These are phyloP conservation scores for Candida gorgasii DNA, from an alignment of 805 yeast species.

Conservation along the genomic window DNA sequence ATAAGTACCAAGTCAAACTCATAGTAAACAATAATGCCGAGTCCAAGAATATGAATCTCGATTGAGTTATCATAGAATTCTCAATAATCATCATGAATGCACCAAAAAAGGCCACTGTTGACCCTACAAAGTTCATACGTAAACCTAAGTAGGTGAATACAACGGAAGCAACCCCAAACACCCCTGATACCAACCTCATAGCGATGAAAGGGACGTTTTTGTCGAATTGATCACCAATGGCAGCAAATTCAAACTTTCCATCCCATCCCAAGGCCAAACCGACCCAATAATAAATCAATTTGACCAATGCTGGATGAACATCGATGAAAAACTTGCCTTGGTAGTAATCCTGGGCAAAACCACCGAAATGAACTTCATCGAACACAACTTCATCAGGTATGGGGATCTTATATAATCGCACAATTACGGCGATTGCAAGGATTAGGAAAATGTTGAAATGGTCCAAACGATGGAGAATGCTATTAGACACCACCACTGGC, in stretches of 20 bases:
- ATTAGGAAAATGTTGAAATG: constrained; percentile 21
- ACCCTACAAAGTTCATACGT: constrained; percentile 55
- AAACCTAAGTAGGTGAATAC: constrained; percentile 56
- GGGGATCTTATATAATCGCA: constrained; percentile 34
- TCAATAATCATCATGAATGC: constrained; percentile 58
- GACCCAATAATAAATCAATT: constrained; percentile 56
- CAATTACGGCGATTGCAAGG: constrained; percentile 23
- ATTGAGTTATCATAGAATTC: constrained; percentile 61
- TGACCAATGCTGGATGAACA: constrained; percentile 72
- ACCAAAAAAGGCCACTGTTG: constrained; percentile 51
- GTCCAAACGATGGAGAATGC: constrained; percentile 19
- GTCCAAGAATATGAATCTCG: constrained; percentile 50
- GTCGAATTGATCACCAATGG: constrained; percentile 44
- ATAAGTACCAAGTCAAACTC: constrained; percentile 50
- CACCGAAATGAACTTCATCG: constrained; percentile 48
- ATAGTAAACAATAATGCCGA: constrained; percentile 43
- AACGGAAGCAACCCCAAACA: constrained; percentile 54
- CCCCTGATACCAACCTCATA: constrained; percentile 58
- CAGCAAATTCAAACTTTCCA: constrained; percentile 37
- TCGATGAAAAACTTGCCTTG: constrained; percentile 66
- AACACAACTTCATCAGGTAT: constrained; percentile 45
- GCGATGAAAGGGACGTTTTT: constrained; percentile 46
- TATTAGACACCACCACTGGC: constrained; percentile 16
- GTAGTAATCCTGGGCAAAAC: constrained; percentile 45
- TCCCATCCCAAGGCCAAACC: constrained; percentile 55